Evolutionary conservation across 2,329 filamentous ascomycete species (phyloP).

Genomic region (Helotiales sp.): DNA sequence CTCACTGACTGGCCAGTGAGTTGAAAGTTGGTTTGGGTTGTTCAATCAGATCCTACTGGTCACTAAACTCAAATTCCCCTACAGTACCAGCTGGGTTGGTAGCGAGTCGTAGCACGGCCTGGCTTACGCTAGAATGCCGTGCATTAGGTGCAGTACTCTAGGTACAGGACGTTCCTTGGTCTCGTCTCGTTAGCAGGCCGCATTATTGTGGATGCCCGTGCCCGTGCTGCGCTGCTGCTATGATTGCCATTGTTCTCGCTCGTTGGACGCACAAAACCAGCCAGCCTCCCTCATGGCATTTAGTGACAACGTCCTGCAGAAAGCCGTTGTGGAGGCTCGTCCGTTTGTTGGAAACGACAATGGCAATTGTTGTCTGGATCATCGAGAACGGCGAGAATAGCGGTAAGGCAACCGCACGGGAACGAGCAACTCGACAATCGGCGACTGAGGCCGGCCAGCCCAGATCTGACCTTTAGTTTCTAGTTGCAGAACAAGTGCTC

Average conservation of each 20-base stretch:
- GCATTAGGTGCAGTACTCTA: too few relatives aligned
- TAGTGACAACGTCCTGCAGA: slow-evolving; percentile 26
- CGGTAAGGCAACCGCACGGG: slow-evolving; percentile 1
- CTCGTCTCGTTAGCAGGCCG: slow-evolving; percentile 37
- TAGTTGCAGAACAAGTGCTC: slow-evolving; percentile 29
- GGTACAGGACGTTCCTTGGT: too few relatives aligned
- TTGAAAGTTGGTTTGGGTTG: not conserved
- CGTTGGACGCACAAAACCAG: slow-evolving; percentile 9
- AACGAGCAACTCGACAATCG: not conserved
- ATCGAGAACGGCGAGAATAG: slow-evolving; percentile 13
- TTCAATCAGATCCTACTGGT: not conserved
- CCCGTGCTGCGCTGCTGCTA: slow-evolving; percentile 32
- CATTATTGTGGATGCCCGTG: slow-evolving; percentile 29
- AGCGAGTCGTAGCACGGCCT: slow-evolving; percentile 23
- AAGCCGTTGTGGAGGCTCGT: slow-evolving; percentile 30
- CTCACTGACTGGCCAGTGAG: not conserved
- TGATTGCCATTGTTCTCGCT: slow-evolving; percentile 34
- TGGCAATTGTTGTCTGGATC: slow-evolving; percentile 26
- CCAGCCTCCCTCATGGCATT: slow-evolving; percentile 28
- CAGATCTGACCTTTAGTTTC: slow-evolving; percentile 18
- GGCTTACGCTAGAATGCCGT: slow-evolving; percentile 39
- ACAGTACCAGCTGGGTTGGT: not conserved
- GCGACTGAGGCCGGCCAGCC: not conserved
- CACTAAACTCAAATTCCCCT: not conserved
- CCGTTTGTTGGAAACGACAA: slow-evolving; percentile 33